Percentiles rank a stretch among this genome's conserved stretches.
These are phyloP conservation scores for Colletotrichum sp. DNA, from an alignment of 2,329 filamentous ascomycete genomes.

Conservation along the genomic window DNA sequence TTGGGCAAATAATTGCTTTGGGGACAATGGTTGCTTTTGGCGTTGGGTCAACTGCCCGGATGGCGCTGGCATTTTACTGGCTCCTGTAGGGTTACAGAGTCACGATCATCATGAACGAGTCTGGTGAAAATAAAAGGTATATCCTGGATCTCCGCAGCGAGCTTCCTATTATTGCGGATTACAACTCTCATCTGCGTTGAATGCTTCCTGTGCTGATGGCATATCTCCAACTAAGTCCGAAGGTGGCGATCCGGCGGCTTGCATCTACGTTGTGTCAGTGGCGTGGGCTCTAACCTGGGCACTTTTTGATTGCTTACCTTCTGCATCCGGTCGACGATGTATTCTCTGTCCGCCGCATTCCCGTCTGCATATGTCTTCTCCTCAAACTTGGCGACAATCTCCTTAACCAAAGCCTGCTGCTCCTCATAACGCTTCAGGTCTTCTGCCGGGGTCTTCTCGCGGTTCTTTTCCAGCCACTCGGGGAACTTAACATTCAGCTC, in stretches of 20 bases:
- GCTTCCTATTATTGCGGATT: conserved; percentile 59
- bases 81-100: neutral
- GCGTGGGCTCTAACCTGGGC: neutral
- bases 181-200: conserved; percentile 67
- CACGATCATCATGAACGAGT: neutral
- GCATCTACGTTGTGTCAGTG: conserved; percentile 72
- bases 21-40: neutral
- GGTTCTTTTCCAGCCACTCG: conserved; percentile 83
- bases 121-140: conserved; percentile 28
- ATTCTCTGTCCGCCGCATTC: conserved; percentile 82
- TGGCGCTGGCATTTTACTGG: neutral
- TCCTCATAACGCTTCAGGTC: conserved; percentile 82
- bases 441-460: conserved; percentile 65
- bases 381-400: conserved; percentile 92
- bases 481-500: conserved; percentile 94
- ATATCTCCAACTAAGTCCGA: conserved; percentile 91
- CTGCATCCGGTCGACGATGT: conserved; percentile 97
- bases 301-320: conserved; percentile 65
- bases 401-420: conserved; percentile 78
- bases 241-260: conserved; percentile 90
- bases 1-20: neutral
- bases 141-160: conserved; percentile 7
- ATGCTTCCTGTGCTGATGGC: conserved; percentile 78
- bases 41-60: neutral
- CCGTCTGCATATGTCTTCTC: conserved; percentile 80